Base-by-base conservation (phyloP, 2,329 filamentous ascomycete species). In the Fusarium sp. region DNA sequence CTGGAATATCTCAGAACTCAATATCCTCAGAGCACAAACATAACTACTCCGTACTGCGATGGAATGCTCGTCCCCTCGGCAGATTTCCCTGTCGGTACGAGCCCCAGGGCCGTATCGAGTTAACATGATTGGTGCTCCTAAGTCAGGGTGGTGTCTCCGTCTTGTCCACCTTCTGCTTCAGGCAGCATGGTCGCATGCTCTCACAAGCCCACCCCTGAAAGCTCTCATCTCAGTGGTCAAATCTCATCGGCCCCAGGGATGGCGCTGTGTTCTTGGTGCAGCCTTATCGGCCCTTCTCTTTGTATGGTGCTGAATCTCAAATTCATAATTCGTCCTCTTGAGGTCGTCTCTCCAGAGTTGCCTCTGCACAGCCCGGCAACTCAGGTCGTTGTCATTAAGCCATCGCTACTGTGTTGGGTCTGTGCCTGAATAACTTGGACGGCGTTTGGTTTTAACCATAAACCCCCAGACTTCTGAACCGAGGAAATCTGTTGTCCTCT, bases 151-250 rank as follows among this genome's bases (percentile, higher is more conserved):
- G 75, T 76, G 75, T 71, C 72, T 74, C 70, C 67, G 63, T 59
- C 58, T 66, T 73, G 72, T 74, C 69, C 74, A 78, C 76, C 76
- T 78, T 78, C 76, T 78, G 57, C 66, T 78, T 77, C 68, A 69
- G 76, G 76, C 64, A 65, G 63, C 57, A 72, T 66, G 72, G 76
- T 78, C 72, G 75, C 73, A 76, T 77, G 72, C 71, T 72, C 74
- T 67, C 71, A 69, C 70, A 73, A 70, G 67, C 70, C 72, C 62
- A 66, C 70, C 69, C 66, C 69, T 71, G 73, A 50, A 65, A 36
- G 15, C 66, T 64, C 54, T 52, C 50, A 67, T 50, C 69, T 76
- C 67, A 75, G 65, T 76, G 74, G 74, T 63, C 66, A 53, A 67
- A 31, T 60, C 43, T 45, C 60, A 58, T 71, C 43, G 40, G 51